Base-by-base conservation (phyloP, 1,284 basidiomycete genomes). In the Apiotrichum brassicae region DNA sequence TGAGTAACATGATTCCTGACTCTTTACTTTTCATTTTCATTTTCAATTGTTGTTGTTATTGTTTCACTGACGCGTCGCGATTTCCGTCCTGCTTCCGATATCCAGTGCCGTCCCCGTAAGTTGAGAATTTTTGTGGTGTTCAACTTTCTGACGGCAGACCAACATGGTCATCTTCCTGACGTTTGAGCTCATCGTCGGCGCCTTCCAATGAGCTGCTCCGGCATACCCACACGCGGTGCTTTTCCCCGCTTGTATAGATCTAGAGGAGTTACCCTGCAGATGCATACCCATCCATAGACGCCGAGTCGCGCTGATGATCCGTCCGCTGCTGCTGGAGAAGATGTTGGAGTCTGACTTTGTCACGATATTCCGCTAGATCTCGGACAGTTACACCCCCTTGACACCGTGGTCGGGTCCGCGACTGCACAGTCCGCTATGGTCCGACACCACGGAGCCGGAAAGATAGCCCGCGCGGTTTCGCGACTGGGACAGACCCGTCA, bases 131-230 rank as follows among this genome's bases (percentile, higher is more conserved):
- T 8, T 30, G 33, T 18, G 3, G 7, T 3, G n/a, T 7, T 34
- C 33, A n/a, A 8, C 33, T 18, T 19, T 16, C 39, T 48, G 22
- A 36, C 38, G 23, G 11, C 54, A 68, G 59, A 68, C 72, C 14
- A 75, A 75, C 48, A 74, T 74, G 68, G 73, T 74, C 22, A 65
- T 71, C 34, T 74, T 74, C 56, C 49, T 72, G 39, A 68, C 69
- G 0, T 74, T 72, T 48, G 72, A 74, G 51, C 66, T 66, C 16
- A 64, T 67, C 48, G 69, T 71, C 4, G 56, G 60, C 18, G 63
- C 59, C 9, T 39, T 67, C 48, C 58, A 59, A n/a, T 61, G 20
- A 37, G 35, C 35, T 19, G 35, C 18, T 8, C 34, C 16, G n/a
- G 6, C 34, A 19, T 12, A 4, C 6, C 5, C 3, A 19, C 16